Percentiles rank a stretch among this genome's conserved stretches.
phyloP scores from a whole-genome alignment of 2,329 filamentous ascomycete genomes.

The Knoxdaviesia capensis region DNA sequence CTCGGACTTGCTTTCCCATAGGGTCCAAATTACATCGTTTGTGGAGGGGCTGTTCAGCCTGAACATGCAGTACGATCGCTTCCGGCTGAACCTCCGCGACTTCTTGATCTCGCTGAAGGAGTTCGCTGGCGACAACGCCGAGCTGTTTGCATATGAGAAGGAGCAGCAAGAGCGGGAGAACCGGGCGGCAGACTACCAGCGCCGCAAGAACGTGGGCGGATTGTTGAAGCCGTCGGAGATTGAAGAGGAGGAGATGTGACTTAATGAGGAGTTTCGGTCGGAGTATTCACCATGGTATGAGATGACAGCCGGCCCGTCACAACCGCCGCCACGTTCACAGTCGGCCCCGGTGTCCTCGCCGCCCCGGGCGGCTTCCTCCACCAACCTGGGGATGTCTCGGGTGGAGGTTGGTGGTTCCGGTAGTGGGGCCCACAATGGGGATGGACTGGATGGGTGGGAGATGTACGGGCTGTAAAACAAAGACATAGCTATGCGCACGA shows the following conservation, averaged over 20 bases:
- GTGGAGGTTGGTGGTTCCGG: slow-evolving; percentile 8
- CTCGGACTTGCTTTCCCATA: slow-evolving; percentile 14
- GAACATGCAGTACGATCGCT: slow-evolving; percentile 79
- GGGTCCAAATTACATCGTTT: slow-evolving; percentile 72
- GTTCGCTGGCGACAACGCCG: slow-evolving; percentile 86
- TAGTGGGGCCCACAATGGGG: slow-evolving; percentile 9
- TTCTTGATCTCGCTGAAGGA: slow-evolving; percentile 96
- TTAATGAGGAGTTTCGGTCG: slow-evolving; percentile 43
- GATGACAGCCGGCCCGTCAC: not conserved
- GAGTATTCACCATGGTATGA: slow-evolving; percentile 29
- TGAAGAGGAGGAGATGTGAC: slow-evolving; percentile 82
- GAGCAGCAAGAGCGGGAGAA: slow-evolving; percentile 77
- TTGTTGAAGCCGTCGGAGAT: slow-evolving; percentile 95
- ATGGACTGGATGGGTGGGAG: slow-evolving; percentile 40
- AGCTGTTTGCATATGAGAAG: slow-evolving; percentile 84
- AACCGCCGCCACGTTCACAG: too few relatives aligned
- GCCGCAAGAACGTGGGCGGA: slow-evolving; percentile 85
- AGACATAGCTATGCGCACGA: not conserved
- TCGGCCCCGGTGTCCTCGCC: too few relatives aligned
- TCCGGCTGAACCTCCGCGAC: slow-evolving; percentile 88
- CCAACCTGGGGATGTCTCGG: slow-evolving; percentile 1
- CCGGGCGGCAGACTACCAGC: slow-evolving; percentile 74
- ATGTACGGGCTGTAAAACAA: slow-evolving; percentile 35
- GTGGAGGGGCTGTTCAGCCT: slow-evolving; percentile 75
- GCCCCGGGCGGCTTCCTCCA: too few relatives aligned